Base-by-base conservation (phyloP, 2,329 filamentous ascomycete genomes). In the Hypoxylon sp. region DNA sequence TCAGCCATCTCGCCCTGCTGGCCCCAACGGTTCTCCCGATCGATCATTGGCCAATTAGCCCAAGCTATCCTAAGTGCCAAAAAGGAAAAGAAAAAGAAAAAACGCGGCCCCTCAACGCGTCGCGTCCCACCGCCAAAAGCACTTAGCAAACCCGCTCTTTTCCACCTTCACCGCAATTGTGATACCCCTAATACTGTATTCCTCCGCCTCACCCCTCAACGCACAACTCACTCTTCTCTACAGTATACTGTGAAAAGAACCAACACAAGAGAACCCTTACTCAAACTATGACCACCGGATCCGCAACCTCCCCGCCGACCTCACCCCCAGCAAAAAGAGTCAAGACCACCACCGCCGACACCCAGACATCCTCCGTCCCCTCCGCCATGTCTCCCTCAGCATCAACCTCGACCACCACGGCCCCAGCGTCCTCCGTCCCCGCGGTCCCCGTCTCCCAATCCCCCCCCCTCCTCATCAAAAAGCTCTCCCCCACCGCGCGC, bases 401-500 rank as follows among this genome's bases (percentile, higher is more conserved):
- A 37, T 5, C 11, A 15, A 37, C 18, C 17, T 4, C 35, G 4
- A 20, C 35, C 57, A 53, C 56, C 27, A 24, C 58, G 43, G 51
- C 49, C 43, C 31, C 51, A 17, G 60, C 54, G 57, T 57, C 59
- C 64, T 58, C 61, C 58, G 37, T 67, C 52, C 63, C 67, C 49
- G 42, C 69, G 40, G 69, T 73, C 49, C 70, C 73, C 55, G 74
- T 47, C 9, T 58, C 78, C 67, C 73, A 75, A 41, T 68, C 75
- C 2, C 87, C 88, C n/a, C 79, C 88, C 2, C 83, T 97, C 48
- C 85, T 92, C 61, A 87, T 99, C 77, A 94, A 97, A 83, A 92
- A 96, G 76, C 88, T 98, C 57, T 89, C 89, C 7, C 80, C 87
- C 31, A 86, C 88, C 63, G 95, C 89, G n/a, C 85, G 83, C 42